Evolutionary conservation across 192 early-diverging fungal genomes (phyloP).

Genomic region (Phycomyces nitens): DNA sequence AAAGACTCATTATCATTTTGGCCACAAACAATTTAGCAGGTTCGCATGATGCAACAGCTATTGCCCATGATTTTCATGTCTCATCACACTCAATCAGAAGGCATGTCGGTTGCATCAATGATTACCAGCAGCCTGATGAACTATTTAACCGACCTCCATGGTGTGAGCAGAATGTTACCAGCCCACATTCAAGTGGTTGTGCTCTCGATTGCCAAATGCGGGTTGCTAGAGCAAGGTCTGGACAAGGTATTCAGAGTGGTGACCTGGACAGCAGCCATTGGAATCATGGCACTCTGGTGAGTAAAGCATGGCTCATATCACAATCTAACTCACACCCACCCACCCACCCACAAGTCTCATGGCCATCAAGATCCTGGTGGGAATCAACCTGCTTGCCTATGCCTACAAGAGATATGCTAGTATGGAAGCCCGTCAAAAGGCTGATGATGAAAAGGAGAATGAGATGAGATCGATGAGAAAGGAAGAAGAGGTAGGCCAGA

Average conservation of each 20-base stretch:
- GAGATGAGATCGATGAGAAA: conserved; percentile 37
- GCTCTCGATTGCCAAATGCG: conserved; percentile 22
- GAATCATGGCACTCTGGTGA: conserved; percentile 18
- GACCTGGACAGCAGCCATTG: conserved; percentile 18
- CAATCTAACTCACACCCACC: too few species aligned
- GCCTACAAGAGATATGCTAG: conserved; percentile 60
- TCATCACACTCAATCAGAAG: background rate
- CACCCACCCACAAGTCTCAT: too few species aligned
- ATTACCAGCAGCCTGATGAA: conserved; percentile 12
- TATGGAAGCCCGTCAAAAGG: conserved; percentile 51
- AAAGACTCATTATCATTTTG: too few species aligned
- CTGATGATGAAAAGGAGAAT: conserved; percentile 42
- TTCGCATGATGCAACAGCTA: conserved; percentile 33
- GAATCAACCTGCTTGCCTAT: conserved; percentile 70
- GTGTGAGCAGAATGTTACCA: conserved; percentile 15
- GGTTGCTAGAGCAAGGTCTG: conserved; percentile 23
- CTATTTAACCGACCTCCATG: conserved; percentile 25
- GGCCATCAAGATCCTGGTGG: conserved; percentile 72
- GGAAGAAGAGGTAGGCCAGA: conserved; percentile 41
- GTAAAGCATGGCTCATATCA: too few species aligned
- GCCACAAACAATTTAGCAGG: conserved; percentile 21
- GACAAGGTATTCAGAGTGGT: conserved; percentile 12
- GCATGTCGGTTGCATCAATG: conserved; percentile 6
- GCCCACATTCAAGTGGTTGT: conserved; percentile 20
- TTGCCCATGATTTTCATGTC: conserved; percentile 33